Evolutionary conservation across 2,329 filamentous ascomycete genomes (phyloP).

Genomic region (Coniella vitis): DNA sequence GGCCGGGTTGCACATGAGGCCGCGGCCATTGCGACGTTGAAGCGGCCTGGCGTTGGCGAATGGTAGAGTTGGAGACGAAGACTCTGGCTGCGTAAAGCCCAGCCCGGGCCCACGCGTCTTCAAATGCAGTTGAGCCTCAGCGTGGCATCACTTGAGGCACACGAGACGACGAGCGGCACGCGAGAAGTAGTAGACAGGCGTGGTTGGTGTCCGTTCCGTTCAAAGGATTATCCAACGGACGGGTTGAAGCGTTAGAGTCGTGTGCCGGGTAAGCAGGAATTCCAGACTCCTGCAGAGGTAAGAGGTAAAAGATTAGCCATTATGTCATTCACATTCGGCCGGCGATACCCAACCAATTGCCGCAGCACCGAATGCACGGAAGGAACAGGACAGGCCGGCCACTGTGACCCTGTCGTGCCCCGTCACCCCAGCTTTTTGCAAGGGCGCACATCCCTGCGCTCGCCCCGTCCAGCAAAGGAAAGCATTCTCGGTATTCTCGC

Average conservation of each 20-base stretch:
- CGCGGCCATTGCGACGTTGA: conserved; percentile 14
- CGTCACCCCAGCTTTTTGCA: too few species aligned
- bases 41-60: background rate
- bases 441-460: too few species aligned
- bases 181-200: background rate
- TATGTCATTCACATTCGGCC: conserved; percentile 14
- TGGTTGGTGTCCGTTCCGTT: background rate
- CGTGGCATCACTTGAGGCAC: conserved; percentile 6
- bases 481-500: too few species aligned
- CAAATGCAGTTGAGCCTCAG: background rate
- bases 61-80: background rate
- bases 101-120: conserved; percentile 9
- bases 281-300: background rate
- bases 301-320: background rate
- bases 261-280: background rate
- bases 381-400: too few species aligned
- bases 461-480: too few species aligned
- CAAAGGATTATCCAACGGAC: too few species aligned
- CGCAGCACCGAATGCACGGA: conserved; percentile 1
- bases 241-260: too few species aligned
- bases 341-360: conserved; percentile 13
- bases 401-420: too few species aligned
- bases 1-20: conserved; percentile 14
- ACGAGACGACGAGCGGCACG: background rate
- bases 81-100: conserved; percentile 13